phyloP scores from a whole-genome alignment of 2,329 filamentous ascomycete genomes.

The Coccinonectria pachysandricola region DNA sequence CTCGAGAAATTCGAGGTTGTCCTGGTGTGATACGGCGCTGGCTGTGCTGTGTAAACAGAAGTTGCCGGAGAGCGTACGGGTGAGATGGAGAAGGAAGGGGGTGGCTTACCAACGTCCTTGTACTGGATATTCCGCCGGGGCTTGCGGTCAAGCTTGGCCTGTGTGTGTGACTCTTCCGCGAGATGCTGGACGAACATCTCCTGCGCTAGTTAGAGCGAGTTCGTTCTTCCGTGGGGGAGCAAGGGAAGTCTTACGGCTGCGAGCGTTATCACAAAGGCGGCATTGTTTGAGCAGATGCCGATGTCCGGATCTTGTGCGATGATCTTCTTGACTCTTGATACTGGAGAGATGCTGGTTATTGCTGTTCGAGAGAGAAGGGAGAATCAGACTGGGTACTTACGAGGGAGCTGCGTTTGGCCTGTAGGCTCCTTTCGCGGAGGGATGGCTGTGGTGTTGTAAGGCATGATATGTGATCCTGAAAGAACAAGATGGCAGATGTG shows the following conservation, averaged over 20 bases:
- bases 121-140: constrained; percentile 92
- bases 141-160: constrained; percentile 84
- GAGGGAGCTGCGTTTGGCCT: constrained; percentile 72
- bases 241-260: constrained; percentile 55
- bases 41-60: constrained; percentile 46
- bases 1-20: constrained; percentile 89
- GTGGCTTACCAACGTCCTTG: constrained; percentile 66
- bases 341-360: constrained; percentile 34
- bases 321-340: constrained; percentile 93
- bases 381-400: constrained; percentile 42
- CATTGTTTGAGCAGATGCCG: constrained; percentile 79
- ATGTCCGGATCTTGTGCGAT: constrained; percentile 82
- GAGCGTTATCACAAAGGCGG: constrained; percentile 84
- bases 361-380: constrained; percentile 3
- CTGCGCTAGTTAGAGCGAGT: constrained; percentile 29
- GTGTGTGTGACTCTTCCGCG: constrained; percentile 72
- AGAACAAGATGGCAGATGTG: not conserved
- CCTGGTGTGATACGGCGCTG: constrained; percentile 73
- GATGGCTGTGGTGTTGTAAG: constrained; percentile 81
- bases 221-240: not conserved
- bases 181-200: constrained; percentile 96
- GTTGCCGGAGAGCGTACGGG: no score
- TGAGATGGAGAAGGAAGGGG: no score
- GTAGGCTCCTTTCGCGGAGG: constrained; percentile 72
- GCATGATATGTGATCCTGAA: constrained; percentile 45